Conservation (phyloP, 305 asterid species). For the Andrographis paniculata region DNA sequence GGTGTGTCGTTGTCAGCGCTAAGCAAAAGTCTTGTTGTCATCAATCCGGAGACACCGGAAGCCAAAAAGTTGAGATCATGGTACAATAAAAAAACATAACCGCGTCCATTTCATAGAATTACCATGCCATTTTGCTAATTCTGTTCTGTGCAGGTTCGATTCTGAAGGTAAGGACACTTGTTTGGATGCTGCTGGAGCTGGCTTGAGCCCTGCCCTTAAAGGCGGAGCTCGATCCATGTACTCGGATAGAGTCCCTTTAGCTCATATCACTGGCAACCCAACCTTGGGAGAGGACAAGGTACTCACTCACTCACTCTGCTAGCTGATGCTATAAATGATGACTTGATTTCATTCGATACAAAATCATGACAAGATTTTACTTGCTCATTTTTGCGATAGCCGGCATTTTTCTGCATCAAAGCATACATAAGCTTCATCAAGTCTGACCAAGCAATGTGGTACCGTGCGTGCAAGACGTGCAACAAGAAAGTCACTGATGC, state of each 20-base stretch:
- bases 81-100: conserved; percentile 23
- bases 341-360: too few species aligned
- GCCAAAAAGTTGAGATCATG: conserved; percentile 70
- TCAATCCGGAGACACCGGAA: conserved; percentile 81
- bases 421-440: conserved; percentile 64
- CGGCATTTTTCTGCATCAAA: conserved; percentile 54
- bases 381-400: conserved; percentile 33
- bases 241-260: conserved; percentile 57
- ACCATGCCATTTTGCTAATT: too few species aligned
- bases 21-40: conserved; percentile 53
- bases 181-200: conserved; percentile 63
- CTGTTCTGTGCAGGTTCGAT: conserved; percentile 45
- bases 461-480: conserved; percentile 83
- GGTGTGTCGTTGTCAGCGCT: conserved; percentile 81
- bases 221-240: conserved; percentile 54
- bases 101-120: too few species aligned
- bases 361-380: too few species aligned
- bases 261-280: conserved; percentile 61
- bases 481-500: conserved; percentile 83
- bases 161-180: conserved; percentile 81
- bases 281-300: conserved; percentile 87
- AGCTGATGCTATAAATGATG: neutral
- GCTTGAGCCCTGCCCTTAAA: conserved; percentile 38
- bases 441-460: conserved; percentile 92
- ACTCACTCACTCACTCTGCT: neutral